Conservation (phyloP, 2,329 filamentous ascomycete genomes). For the Gnomoniopsis sp. region DNA sequence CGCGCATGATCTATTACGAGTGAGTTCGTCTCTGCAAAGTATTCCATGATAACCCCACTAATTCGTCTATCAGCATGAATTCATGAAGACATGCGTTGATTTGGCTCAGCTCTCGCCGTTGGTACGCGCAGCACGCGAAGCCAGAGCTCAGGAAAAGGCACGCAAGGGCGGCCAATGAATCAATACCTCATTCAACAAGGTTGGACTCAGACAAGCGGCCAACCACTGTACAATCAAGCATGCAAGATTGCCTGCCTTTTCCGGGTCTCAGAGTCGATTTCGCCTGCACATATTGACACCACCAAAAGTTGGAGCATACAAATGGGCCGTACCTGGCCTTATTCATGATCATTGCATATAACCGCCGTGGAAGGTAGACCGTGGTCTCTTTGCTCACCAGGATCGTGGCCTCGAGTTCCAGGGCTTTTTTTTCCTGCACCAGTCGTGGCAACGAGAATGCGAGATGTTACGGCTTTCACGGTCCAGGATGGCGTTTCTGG, state of each 20-base stretch:
- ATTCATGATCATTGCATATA: conserved; percentile 5
- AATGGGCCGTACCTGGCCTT: not conserved
- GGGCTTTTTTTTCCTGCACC: not conserved
- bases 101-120: conserved; percentile 77
- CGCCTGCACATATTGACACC: conserved; percentile 16
- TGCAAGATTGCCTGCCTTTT: conserved; percentile 4
- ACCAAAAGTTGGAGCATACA: conserved; percentile 4
- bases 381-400: not conserved
- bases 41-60: conserved; percentile 29
- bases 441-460: not conserved
- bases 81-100: conserved; percentile 74
- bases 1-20: conserved; percentile 87
- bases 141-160: conserved; percentile 80
- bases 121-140: conserved; percentile 80
- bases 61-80: conserved; percentile 59
- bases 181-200: conserved; percentile 1
- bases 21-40: conserved; percentile 37
- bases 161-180: conserved; percentile 52
- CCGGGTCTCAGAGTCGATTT: conserved; percentile 6
- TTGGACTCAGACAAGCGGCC: conserved; percentile 1
- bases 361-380: not conserved
- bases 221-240: conserved; percentile 13
- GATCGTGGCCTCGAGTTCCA: not conserved
- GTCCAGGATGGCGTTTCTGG: too few species aligned
- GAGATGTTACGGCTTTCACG: not conserved